A percentile compares a stretch with the other conserved stretches of the same genome.
These are phyloP conservation scores for Dillenia turbinata DNA, from an alignment of 164 flowering plant genomes.

Conservation along the genomic window DNA sequence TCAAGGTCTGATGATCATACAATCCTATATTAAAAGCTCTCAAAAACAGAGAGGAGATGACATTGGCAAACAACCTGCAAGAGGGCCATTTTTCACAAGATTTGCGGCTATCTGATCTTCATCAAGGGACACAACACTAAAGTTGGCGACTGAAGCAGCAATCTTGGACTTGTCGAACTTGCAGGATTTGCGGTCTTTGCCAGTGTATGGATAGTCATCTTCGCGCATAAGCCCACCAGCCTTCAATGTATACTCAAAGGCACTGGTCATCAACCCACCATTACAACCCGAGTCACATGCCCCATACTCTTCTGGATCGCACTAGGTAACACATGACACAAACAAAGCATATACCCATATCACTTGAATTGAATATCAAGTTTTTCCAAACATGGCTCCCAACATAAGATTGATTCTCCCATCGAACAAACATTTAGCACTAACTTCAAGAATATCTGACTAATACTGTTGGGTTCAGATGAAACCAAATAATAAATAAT, in stretches of 20 bases:
- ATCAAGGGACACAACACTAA: slow-evolving; percentile 85
- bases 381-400: too few relatives aligned
- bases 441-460: too few relatives aligned
- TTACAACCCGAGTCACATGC: slow-evolving; percentile 90
- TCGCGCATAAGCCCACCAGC: slow-evolving; percentile 93
- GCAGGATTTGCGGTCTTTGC: slow-evolving; percentile 71
- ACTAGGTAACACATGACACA: slow-evolving; percentile 36
- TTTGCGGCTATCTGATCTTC: slow-evolving; percentile 97
- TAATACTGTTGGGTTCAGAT: too few relatives aligned
- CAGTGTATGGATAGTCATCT: slow-evolving; percentile 93
- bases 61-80: slow-evolving; percentile 49
- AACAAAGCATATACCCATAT: too few relatives aligned
- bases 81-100: slow-evolving; percentile 91
- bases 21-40: too few relatives aligned
- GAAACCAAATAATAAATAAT: too few relatives aligned
- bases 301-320: slow-evolving; percentile 73
- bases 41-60: neutral
- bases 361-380: too few relatives aligned
- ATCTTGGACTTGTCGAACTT: slow-evolving; percentile 84
- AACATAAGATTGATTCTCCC: too few relatives aligned
- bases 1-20: too few relatives aligned
- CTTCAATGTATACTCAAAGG: slow-evolving; percentile 83
- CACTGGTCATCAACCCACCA: slow-evolving; percentile 96
- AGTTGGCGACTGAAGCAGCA: slow-evolving; percentile 80
- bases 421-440: neutral